Evolutionary conservation across 495 filamentous ascomycete species (phyloP), one percentile per base, ranked within the genome.

Genomic region (Xylaria flabelliformis): DNA sequence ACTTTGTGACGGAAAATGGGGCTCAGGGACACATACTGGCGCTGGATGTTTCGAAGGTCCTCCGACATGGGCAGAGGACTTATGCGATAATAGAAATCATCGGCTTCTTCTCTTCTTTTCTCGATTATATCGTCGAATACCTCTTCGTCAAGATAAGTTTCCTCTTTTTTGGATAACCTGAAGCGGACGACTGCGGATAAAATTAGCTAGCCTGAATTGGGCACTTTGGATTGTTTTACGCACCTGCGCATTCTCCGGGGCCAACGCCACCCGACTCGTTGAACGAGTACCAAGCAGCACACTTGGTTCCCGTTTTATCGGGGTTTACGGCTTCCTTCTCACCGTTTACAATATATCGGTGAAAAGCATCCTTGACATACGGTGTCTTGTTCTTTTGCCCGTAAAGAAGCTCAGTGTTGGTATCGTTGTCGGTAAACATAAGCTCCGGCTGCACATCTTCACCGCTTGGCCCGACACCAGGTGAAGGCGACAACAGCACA

Each of bases 291-390:
- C 94, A 97, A 0, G 94, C 95, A 7, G 91, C 94, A 76, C 90
- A 91, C 81, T 98, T 98, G 17, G 95, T 97, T 36, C 95, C 95
- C 26, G 85, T 88, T 73, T 90, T 87, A 10, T 85, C 86, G 8
- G 95, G 95, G 79, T 97, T 98, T 72, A 97, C 83, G 1, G 92
- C 93, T 36, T 83, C 87, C 79, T 92, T 91, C 77, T 98, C 91
- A 0, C 89, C 87, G 53, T 94, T 89, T 70, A 98, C 92, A 65
- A 98, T 97, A 71, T 92, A 87, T 51, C 91, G 86, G 77, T 98
- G 95, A 82, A 98, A 97, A 5, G 93, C 95, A 83, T 98, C 95
- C 81, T 98, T 98, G 73, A 97, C 94, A 73, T 94, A 97, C 5
- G 91, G 89, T 42, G 91, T 87, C 67, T 88, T 85, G 79, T 98